Evolutionary conservation across 352 stramenopile genomes (phyloP).

Genomic region (Hyaloperonospora brassicae): DNA sequence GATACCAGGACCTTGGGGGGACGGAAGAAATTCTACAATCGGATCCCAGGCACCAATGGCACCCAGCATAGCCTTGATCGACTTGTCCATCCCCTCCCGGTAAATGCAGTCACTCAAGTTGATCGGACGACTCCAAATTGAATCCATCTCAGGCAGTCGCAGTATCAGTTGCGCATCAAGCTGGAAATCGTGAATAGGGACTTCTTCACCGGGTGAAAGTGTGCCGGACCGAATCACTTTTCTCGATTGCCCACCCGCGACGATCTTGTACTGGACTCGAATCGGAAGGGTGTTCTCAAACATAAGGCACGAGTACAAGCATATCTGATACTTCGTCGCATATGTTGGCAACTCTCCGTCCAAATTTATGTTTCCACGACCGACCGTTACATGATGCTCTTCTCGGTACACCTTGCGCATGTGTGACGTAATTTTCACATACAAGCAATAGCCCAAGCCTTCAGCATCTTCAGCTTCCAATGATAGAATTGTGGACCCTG

Average conservation of each 20-base stretch:
- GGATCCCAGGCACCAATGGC: constrained; percentile 43
- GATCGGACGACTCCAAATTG: constrained; percentile 66
- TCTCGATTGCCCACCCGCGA: constrained; percentile 21
- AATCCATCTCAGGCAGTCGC: constrained; percentile 79
- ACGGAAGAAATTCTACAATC: constrained; percentile 69
- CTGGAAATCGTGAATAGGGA: constrained; percentile 78
- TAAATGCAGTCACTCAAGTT: constrained; percentile 78
- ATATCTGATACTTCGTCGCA: constrained; percentile 84
- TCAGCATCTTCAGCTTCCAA: constrained; percentile 55
- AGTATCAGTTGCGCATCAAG: constrained; percentile 62
- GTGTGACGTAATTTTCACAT: constrained; percentile 72
- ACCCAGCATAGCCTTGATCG: constrained; percentile 55
- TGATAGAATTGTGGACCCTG: constrained; percentile 59
- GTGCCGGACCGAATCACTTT: constrained; percentile 53
- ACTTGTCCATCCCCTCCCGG: constrained; percentile 61
- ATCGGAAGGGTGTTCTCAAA: constrained; percentile 86
- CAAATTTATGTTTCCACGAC: constrained; percentile 39
- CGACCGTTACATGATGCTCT: constrained; percentile 72
- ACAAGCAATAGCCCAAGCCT: constrained; percentile 71
- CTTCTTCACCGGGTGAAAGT: constrained; percentile 73
- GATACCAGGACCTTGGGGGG: constrained; percentile 39
- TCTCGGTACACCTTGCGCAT: constrained; percentile 86
- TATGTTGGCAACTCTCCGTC: constrained; percentile 65
- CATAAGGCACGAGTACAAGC: constrained; percentile 69
- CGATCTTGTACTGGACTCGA: constrained; percentile 76